Conservation (phyloP, 257 asterid species). For the Nicotiana attenuata region DNA sequence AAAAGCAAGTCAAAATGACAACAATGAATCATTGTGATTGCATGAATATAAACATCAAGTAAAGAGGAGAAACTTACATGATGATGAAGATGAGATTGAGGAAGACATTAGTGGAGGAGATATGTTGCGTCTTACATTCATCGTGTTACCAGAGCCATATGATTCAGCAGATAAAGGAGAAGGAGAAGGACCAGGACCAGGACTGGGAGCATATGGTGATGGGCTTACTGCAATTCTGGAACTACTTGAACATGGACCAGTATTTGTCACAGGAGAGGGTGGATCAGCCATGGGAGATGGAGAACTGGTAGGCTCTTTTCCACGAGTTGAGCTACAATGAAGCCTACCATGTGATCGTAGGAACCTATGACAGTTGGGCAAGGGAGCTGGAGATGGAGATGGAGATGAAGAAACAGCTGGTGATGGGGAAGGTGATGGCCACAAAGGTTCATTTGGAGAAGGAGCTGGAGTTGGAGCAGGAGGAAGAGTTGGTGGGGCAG, state of each 20-base stretch:
- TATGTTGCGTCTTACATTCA: too few relatives aligned
- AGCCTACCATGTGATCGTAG: constrained; percentile 26
- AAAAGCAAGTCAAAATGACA: neutral
- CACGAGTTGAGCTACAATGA: constrained; percentile 23
- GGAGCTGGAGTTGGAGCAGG: constrained; percentile 42
- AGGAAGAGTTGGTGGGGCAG: constrained; percentile 38
- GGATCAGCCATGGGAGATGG: constrained; percentile 24
- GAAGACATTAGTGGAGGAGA: constrained; percentile 32
- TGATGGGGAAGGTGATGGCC: constrained; percentile 39
- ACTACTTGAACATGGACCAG: constrained; percentile 20
- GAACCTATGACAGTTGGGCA: constrained; percentile 31
- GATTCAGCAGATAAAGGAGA: constrained; percentile 36
- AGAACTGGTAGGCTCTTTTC: constrained; percentile 13
- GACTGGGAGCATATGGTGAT: constrained; percentile 30
- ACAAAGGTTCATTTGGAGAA: constrained; percentile 13
- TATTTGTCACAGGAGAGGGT: constrained; percentile 27
- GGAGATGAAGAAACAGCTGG: constrained; percentile 5
- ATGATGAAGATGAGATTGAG: constrained; percentile 24
- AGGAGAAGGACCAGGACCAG: too few relatives aligned
- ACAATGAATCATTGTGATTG: neutral
- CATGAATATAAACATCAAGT: constrained; percentile 1
- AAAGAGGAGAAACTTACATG: constrained; percentile 45
- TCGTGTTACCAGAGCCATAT: constrained; percentile 18
- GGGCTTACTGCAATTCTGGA: constrained; percentile 37
- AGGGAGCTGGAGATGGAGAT: constrained; percentile 13